Conservation (phyloP, 345 rosid species). For the Crucihimalaya himalaica region DNA sequence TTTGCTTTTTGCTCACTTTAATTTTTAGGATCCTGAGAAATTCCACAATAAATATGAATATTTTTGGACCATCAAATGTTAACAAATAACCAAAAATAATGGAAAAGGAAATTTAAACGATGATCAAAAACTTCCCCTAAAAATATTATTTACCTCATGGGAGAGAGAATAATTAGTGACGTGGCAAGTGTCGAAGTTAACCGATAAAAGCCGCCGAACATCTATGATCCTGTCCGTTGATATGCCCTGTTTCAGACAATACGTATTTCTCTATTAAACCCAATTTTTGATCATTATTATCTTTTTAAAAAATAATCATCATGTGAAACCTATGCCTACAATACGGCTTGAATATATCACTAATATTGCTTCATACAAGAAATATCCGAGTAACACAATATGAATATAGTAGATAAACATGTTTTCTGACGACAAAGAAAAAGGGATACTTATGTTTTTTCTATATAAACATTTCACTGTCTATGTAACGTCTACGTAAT, state of each 20-base stretch:
- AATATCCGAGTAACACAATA: not conserved
- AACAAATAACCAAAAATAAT: not conserved
- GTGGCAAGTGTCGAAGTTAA: constrained; percentile 70
- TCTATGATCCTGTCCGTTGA: constrained; percentile 97
- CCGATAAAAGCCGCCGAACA: constrained; percentile 79
- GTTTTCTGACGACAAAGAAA: not conserved
- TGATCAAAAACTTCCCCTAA: not conserved
- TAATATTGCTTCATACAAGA: not conserved
- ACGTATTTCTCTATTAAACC: too few species aligned
- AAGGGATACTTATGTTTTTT: not conserved
- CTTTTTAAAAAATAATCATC: too few species aligned
- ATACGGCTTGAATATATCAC: not conserved
- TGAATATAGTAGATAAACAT: constrained; percentile 6
- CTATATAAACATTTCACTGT: constrained; percentile 25
- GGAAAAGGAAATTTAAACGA: not conserved
- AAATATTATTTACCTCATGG: constrained; percentile 65
- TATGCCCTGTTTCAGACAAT: constrained; percentile 64
- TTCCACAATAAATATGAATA: constrained; percentile 27
- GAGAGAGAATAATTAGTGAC: constrained; percentile 75
- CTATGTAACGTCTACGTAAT: constrained; percentile 38
- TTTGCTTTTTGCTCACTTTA: constrained; percentile 29
- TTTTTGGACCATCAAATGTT: constrained; percentile 27
- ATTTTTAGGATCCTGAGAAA: not conserved
- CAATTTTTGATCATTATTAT: not conserved
- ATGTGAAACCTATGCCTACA: constrained; percentile 21